These are phyloP conservation scores for Rhodotorula kratochvilovae DNA, from an alignment of 768 basidiomycete species.

Conservation along the genomic window DNA sequence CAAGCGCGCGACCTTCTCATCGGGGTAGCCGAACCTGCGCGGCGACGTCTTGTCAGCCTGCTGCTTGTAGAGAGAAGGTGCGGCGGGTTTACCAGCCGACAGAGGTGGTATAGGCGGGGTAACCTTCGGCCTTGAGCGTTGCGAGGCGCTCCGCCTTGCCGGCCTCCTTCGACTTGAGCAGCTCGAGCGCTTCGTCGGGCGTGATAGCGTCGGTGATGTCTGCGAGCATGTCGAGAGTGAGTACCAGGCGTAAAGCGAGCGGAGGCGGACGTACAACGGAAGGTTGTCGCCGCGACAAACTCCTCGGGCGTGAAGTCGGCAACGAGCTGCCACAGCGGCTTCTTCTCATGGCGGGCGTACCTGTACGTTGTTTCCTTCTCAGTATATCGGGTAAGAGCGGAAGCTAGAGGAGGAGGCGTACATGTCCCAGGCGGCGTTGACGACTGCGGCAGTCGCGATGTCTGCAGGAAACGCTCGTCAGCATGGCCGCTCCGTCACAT, in stretches of 20 bases:
- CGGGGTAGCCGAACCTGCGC: constrained; percentile 64
- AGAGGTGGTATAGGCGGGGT: constrained; percentile 41
- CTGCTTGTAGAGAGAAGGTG: not conserved
- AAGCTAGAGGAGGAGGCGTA: constrained; percentile 26
- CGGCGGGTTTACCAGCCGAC: constrained; percentile 31
- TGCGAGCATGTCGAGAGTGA: constrained; percentile 71
- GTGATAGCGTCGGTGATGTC: constrained; percentile 90
- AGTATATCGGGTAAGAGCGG: not conserved
- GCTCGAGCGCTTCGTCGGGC: constrained; percentile 75
- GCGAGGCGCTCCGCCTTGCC: constrained; percentile 74
- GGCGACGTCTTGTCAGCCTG: not conserved
- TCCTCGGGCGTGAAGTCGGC: constrained; percentile 70
- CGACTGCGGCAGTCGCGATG: constrained; percentile 51
- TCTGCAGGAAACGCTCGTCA: not conserved
- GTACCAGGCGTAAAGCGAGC: constrained; percentile 48
- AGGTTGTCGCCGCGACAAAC: constrained; percentile 38
- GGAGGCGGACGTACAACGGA: constrained; percentile 5
- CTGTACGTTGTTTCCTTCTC: not conserved
- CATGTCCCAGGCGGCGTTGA: constrained; percentile 92
- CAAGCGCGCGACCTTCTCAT: constrained; percentile 81
- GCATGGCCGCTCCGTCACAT: constrained; percentile 55
- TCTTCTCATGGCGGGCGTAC: constrained; percentile 70
- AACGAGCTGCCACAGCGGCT: constrained; percentile 90
- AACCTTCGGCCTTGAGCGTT: constrained; percentile 54
- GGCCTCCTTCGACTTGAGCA: constrained; percentile 71